Percentiles rank a stretch among this genome's conserved stretches.
Evolutionary conservation across 1,139 yeast species (phyloP).

Genomic region (Nakaseomyces nivariensis): DNA sequence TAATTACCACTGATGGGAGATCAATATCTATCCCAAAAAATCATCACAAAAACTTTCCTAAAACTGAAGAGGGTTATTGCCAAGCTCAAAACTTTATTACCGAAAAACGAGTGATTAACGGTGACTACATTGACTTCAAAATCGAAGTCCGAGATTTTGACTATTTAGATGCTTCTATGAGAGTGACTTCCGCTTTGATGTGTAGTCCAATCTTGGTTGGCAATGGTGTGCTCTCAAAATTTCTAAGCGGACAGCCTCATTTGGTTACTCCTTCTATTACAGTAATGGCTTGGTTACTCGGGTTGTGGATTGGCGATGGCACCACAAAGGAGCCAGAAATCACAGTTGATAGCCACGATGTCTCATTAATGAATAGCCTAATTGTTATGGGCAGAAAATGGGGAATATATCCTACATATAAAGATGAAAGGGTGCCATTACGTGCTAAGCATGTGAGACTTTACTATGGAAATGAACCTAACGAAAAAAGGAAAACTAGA

Average conservation of each 20-base stretch:
- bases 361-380: conserved; percentile 15
- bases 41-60: conserved; percentile 18
- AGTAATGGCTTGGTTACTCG: conserved; percentile 30
- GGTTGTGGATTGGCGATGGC: conserved; percentile 26
- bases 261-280: conserved; percentile 16
- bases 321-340: conserved; percentile 22
- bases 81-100: conserved; percentile 12
- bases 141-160: conserved; percentile 32
- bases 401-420: conserved; percentile 19
- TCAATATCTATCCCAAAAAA: conserved; percentile 17
- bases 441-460: conserved; percentile 23
- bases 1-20: conserved; percentile 16
- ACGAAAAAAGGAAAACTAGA: conserved; percentile 11
- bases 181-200: conserved; percentile 27
- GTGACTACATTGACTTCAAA: conserved; percentile 28
- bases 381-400: conserved; percentile 17
- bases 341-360: conserved; percentile 25
- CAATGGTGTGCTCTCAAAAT: conserved; percentile 21
- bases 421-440: conserved; percentile 14
- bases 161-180: conserved; percentile 22
- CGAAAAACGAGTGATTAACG: conserved; percentile 10
- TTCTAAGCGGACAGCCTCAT: conserved; percentile 17
- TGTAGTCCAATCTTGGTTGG: conserved; percentile 31
- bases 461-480: conserved; percentile 14
- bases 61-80: conserved; percentile 16